A percentile compares a stretch with the other conserved stretches of the same genome.
Conservation (phyloP, 2,329 filamentous ascomycete genomes). For the Sordariomycetes sp. region DNA sequence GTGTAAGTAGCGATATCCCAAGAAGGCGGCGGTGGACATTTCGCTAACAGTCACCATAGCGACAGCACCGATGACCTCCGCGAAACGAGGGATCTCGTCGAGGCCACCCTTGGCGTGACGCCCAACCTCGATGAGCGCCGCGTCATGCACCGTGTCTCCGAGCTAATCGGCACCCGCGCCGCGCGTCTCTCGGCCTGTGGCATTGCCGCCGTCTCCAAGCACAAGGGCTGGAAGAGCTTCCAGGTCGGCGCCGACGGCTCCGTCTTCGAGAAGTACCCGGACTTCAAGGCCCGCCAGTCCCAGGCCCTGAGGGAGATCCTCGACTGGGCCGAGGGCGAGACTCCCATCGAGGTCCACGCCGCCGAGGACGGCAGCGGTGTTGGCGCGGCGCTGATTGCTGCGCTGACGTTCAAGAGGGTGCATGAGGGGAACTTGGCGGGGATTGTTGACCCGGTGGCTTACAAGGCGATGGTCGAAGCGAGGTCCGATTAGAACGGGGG, state of each 20-base stretch:
- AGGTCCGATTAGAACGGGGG: not conserved
- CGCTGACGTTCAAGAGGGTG: constrained; percentile 51
- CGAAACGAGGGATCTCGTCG: constrained; percentile 76
- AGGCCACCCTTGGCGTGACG: constrained; percentile 57
- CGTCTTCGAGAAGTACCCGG: constrained; percentile 98
- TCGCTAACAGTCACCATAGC: constrained; percentile 23
- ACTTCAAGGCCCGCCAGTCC: constrained; percentile 90
- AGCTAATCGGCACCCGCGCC: constrained; percentile 88
- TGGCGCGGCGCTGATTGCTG: constrained; percentile 85
- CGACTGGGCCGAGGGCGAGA: constrained; percentile 76
- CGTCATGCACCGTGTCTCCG: constrained; percentile 75
- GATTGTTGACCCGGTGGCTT: constrained; percentile 53
- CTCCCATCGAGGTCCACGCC: constrained; percentile 75
- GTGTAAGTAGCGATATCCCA: constrained; percentile 37
- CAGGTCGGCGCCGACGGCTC: constrained; percentile 95
- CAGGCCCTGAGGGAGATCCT: constrained; percentile 87
- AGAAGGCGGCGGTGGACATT: not conserved
- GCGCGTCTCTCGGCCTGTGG: constrained; percentile 89
- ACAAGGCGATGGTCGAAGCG: constrained; percentile 11
- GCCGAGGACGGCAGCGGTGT: constrained; percentile 81
- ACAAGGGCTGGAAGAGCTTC: constrained; percentile 78
- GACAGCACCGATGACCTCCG: constrained; percentile 92
- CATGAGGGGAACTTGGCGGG: constrained; percentile 49
- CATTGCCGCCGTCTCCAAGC: constrained; percentile 91
- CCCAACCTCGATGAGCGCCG: constrained; percentile 71